A percentile compares a stretch with the other conserved stretches of the same genome.
Evolutionary conservation across 108 stramenopile species (phyloP).

Genomic region (Halocafeteria seosinensis): DNA sequence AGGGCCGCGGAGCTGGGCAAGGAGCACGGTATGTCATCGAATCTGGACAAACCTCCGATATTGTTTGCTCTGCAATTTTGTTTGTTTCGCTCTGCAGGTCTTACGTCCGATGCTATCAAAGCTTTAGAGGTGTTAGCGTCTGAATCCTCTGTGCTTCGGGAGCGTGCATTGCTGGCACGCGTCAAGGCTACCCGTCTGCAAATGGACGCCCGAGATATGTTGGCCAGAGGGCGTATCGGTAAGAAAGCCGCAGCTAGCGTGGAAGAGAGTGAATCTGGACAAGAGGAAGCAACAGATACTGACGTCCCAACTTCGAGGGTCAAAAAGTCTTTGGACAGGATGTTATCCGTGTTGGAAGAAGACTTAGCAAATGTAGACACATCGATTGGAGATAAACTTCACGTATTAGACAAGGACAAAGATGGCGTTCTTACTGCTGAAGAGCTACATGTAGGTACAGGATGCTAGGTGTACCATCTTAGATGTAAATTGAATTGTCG

Average conservation of each 20-base stretch:
- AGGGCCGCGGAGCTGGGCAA: background rate
- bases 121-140: conserved; percentile 22
- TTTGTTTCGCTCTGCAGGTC: conserved; percentile 13
- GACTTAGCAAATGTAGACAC: conserved; percentile 59
- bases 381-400: conserved; percentile 80
- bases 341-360: conserved; percentile 39
- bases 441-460: conserved; percentile 59
- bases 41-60: conserved; percentile 20
- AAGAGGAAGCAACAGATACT: background rate
- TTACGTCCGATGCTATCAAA: conserved; percentile 9
- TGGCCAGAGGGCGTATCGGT: background rate
- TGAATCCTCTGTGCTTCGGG: conserved; percentile 26
- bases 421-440: conserved; percentile 65
- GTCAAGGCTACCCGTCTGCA: background rate
- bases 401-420: conserved; percentile 78
- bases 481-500: no score
- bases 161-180: conserved; percentile 2
- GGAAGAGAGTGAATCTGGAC: background rate
- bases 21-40: background rate
- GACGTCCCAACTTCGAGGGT: background rate
- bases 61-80: conserved; percentile 19
- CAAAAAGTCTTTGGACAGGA: conserved; percentile 15
- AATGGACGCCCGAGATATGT: background rate
- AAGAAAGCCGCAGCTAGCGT: background rate
- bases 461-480: conserved; percentile 53